These are phyloP conservation scores for Xylariaceae sp. DNA, from an alignment of 2,329 filamentous ascomycete genomes.

Conservation along the genomic window DNA sequence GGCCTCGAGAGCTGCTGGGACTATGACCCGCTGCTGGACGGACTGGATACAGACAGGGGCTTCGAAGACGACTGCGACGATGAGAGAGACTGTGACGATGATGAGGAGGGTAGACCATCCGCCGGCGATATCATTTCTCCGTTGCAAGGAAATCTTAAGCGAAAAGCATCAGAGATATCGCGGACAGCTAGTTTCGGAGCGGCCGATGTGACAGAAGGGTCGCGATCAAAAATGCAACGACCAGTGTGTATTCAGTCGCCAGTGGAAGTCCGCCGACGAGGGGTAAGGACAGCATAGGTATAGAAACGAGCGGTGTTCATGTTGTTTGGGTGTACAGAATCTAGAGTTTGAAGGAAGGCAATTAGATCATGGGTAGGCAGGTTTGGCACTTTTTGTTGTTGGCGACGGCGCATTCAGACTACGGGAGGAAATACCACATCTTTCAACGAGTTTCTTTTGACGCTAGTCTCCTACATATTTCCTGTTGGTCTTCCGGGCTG, in stretches of 20 bases:
- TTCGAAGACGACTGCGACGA: constrained; percentile 28
- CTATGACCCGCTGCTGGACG: constrained; percentile 47
- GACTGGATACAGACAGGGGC: constrained; percentile 34
- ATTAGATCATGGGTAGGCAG: constrained; percentile 4
- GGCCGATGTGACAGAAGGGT: constrained; percentile 26
- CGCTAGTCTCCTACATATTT: too few species aligned
- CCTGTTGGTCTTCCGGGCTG: too few species aligned
- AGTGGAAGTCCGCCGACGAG: constrained; percentile 34
- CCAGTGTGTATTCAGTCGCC: constrained; percentile 34
- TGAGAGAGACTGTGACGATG: constrained; percentile 4
- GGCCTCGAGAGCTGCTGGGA: constrained; percentile 54
- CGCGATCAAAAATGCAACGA: constrained; percentile 35
- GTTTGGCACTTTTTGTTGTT: background rate
- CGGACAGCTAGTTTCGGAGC: constrained; percentile 41
- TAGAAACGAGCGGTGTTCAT: constrained; percentile 3
- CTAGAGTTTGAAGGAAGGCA: constrained; percentile 6
- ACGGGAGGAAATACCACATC: constrained; percentile 2
- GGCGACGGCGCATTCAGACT: constrained; percentile 1
- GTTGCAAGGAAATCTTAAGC: constrained; percentile 39
- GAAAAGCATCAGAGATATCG: constrained; percentile 49
- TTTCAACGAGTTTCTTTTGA: background rate
- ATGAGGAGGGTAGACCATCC: constrained; percentile 28
- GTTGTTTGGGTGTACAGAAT: too few species aligned
- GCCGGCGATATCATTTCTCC: constrained; percentile 43
- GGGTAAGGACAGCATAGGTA: constrained; percentile 35